phyloP scores from a whole-genome alignment of 2,329 filamentous ascomycete species.

The Fragosphaeria purpurea region DNA sequence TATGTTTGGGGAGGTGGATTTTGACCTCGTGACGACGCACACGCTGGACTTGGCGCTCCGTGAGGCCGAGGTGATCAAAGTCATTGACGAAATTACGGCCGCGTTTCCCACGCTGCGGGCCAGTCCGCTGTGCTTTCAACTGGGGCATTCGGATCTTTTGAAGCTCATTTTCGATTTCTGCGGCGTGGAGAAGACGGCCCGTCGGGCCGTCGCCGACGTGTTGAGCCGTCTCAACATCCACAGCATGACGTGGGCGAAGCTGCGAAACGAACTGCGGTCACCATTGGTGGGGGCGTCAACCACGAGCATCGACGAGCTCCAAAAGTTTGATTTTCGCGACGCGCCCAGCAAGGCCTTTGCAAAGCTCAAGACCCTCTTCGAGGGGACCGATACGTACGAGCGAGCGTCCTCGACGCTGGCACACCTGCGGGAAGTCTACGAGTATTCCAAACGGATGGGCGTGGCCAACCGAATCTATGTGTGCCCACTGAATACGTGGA shows the following conservation, averaged over 20 bases:
- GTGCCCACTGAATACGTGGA: slow-evolving; percentile 75
- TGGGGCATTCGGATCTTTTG: slow-evolving; percentile 81
- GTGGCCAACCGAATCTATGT: slow-evolving; percentile 73
- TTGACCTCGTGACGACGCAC: slow-evolving; percentile 84
- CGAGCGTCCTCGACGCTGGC: slow-evolving; percentile 66
- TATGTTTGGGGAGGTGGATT: slow-evolving; percentile 83
- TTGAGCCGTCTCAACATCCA: slow-evolving; percentile 81
- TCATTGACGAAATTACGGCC: slow-evolving; percentile 80
- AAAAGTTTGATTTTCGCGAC: slow-evolving; percentile 80
- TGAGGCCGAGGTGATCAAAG: slow-evolving; percentile 89
- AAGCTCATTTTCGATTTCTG: slow-evolving; percentile 87
- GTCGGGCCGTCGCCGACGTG: slow-evolving; percentile 66
- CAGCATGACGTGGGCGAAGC: slow-evolving; percentile 71
- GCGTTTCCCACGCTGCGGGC: slow-evolving; percentile 66
- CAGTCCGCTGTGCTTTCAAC: slow-evolving; percentile 72
- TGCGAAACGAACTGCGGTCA: slow-evolving; percentile 72
- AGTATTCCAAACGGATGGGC: slow-evolving; percentile 65
- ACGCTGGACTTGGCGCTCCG: slow-evolving; percentile 75
- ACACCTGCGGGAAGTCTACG: slow-evolving; percentile 68
- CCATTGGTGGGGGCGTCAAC: slow-evolving; percentile 72
- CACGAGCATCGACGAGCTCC: slow-evolving; percentile 82
- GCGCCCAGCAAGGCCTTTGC: slow-evolving; percentile 47
- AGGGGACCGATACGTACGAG: slow-evolving; percentile 57
- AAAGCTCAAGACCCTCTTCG: slow-evolving; percentile 49
- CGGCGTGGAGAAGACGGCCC: slow-evolving; percentile 59